Evolutionary conservation across 1,284 basidiomycete genomes (phyloP), one percentile per base, ranked within the genome.

Genomic region (Puccinia polysora): DNA sequence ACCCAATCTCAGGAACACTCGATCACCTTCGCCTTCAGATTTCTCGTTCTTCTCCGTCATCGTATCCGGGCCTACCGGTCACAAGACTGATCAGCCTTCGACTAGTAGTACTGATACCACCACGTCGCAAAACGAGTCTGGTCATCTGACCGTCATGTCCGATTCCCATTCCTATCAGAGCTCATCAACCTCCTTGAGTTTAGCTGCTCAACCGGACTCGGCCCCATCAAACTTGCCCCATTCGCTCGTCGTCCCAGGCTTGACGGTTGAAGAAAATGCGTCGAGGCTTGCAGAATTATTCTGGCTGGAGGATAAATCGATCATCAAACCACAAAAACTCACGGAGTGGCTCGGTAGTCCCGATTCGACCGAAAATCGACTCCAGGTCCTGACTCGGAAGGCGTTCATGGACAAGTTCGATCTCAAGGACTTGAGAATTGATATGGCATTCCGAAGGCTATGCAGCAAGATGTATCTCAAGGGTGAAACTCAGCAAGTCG

Each of bases 401-500:
- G 82, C 88, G 78, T 98, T 97, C 81, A 87, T 98, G 81, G 85
- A 88, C 75, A 85, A 87, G 78, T 97, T 97, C 79, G 91, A 97
- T 81, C 97, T 97, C 81, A 82, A 84, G 2, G 85, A 84, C 4
- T 79, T 93, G 75, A 84, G 91, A 71, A 83, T 98, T 28, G 95
- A 97, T 79, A 83, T 86, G 71, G 94, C 95, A 1, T 96, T 99
- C 81, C 85, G 94, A 90, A 89, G 87, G 36, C 82, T 99, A 4
- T 97, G 94, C 79, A 86, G 86, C 25, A 96, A 95, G 79, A 84
- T 99, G 2, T 96, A 86, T 80, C 84, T 98, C 73, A 93, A 92
- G 79, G 95, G 88, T 1, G 95, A 99, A 81, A 96, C 95, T 0
- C 96, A 98, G 79, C 94, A 97, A 81, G 88, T 99, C 45, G 96